Evolutionary conservation across 345 rosid species (phyloP).

Genomic region (Camelina sativa): DNA sequence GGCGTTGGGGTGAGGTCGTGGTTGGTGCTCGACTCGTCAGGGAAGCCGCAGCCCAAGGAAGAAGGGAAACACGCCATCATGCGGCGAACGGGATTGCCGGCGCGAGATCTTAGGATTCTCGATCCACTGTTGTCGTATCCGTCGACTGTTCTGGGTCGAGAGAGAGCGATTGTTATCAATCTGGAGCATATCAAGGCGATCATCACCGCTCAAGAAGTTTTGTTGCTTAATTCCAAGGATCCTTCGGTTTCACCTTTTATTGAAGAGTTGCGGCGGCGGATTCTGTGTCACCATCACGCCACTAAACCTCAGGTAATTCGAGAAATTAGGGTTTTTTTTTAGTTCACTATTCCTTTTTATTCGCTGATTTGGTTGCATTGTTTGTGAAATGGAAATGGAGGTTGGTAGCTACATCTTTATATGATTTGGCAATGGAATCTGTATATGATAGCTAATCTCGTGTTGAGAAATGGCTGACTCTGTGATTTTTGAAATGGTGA

Average conservation of each 20-base stretch:
- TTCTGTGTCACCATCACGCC: slow-evolving; percentile 65
- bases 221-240: slow-evolving; percentile 78
- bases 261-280: slow-evolving; percentile 69
- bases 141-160: slow-evolving; percentile 84
- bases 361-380: background rate
- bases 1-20: slow-evolving; percentile 69
- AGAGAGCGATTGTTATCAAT: slow-evolving; percentile 85
- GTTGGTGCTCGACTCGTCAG: slow-evolving; percentile 67
- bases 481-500: slow-evolving; percentile 8
- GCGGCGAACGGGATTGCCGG: slow-evolving; percentile 93
- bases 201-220: slow-evolving; percentile 84
- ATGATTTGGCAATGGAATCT: background rate
- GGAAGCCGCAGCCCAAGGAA: slow-evolving; percentile 59
- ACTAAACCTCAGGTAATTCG: slow-evolving; percentile 61
- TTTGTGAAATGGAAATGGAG: slow-evolving; percentile 9
- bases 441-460: background rate
- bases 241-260: slow-evolving; percentile 83
- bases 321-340: slow-evolving; percentile 8
- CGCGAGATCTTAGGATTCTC: slow-evolving; percentile 85
- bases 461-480: background rate
- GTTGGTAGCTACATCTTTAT: slow-evolving; percentile 1
- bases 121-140: slow-evolving; percentile 95
- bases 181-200: slow-evolving; percentile 95
- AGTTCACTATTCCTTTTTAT: background rate
- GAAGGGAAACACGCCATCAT: slow-evolving; percentile 87